A percentile compares a stretch with the other conserved stretches of the same genome.
Evolutionary conservation across 495 filamentous ascomycete genomes (phyloP).

Genomic region (Neurospora intermedia): DNA sequence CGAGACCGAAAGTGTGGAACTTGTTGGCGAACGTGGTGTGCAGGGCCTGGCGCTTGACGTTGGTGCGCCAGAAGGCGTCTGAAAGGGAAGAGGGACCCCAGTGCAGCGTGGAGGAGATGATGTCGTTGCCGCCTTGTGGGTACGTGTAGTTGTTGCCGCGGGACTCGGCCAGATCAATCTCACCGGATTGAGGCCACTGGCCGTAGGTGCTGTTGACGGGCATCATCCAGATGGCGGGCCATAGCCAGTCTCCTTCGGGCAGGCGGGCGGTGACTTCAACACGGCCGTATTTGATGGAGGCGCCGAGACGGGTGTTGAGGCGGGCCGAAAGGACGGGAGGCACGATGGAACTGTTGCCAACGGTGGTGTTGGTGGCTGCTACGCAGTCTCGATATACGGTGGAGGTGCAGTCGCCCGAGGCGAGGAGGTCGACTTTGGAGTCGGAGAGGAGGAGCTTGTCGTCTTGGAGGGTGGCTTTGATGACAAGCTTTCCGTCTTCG

Average conservation of each 20-base stretch:
- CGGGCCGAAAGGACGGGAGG: conserved; percentile 71
- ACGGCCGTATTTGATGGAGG: conserved; percentile 67
- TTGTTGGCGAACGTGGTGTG: conserved; percentile 61
- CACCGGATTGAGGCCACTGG: conserved; percentile 68
- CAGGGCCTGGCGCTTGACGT: conserved; percentile 61
- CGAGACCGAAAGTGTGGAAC: conserved; percentile 67
- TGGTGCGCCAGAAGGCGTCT: conserved; percentile 69
- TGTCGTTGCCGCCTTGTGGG: conserved; percentile 67
- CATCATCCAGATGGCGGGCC: conserved; percentile 91
- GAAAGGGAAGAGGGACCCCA: conserved; percentile 57
- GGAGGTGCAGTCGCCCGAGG: conserved; percentile 55
- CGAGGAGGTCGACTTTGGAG: conserved; percentile 53
- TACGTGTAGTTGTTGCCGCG: conserved; percentile 73
- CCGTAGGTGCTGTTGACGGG: conserved; percentile 63
- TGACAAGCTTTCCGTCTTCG: conserved; percentile 55
- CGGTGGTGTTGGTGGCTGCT: conserved; percentile 49
- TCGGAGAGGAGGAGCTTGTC: conserved; percentile 48
- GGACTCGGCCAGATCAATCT: conserved; percentile 73
- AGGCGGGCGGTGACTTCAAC: conserved; percentile 69
- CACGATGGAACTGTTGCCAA: conserved; percentile 61
- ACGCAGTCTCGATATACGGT: conserved; percentile 41
- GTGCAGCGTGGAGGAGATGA: conserved; percentile 68
- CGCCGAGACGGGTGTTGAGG: conserved; percentile 59
- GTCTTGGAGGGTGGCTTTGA: conserved; percentile 70
- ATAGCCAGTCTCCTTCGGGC: conserved; percentile 73